These are phyloP conservation scores for Ophiosphaerella narmari DNA, from an alignment of 2,329 filamentous ascomycete genomes.

Conservation along the genomic window DNA sequence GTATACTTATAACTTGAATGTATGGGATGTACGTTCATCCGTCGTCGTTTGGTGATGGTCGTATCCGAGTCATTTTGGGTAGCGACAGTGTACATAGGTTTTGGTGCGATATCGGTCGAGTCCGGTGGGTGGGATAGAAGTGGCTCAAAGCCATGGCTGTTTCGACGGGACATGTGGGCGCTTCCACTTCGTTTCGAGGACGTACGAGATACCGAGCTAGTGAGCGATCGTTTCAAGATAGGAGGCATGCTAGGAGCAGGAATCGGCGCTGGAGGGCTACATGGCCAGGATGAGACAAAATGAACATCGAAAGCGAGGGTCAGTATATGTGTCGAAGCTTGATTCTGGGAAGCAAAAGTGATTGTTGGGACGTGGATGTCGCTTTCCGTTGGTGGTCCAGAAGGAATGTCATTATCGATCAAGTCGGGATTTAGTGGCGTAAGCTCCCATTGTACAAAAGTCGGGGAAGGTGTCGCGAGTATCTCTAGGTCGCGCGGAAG, in stretches of 20 bases:
- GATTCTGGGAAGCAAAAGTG: slow-evolving; percentile 37
- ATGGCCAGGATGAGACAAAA: slow-evolving; percentile 61
- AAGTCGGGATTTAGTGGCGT: slow-evolving; percentile 26
- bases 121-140: slow-evolving; percentile 41
- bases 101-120: slow-evolving; percentile 31
- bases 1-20: slow-evolving; percentile 46
- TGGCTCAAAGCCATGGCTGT: slow-evolving; percentile 43
- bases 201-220: slow-evolving; percentile 32
- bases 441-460: slow-evolving; percentile 36
- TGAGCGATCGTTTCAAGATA: slow-evolving; percentile 28
- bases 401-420: slow-evolving; percentile 26
- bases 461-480: slow-evolving; percentile 19
- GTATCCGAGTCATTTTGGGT: slow-evolving; percentile 16
- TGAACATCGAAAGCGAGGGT: slow-evolving; percentile 56
- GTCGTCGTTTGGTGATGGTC: slow-evolving; percentile 15
- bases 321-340: slow-evolving; percentile 22
- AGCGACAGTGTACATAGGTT: slow-evolving; percentile 26
- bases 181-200: slow-evolving; percentile 39
- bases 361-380: slow-evolving; percentile 37
- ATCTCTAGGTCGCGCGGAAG: slow-evolving; percentile 41
- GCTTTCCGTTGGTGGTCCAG: slow-evolving; percentile 17
- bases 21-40: slow-evolving; percentile 46
- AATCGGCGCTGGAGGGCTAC: slow-evolving; percentile 49
- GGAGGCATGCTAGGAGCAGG: slow-evolving; percentile 25
- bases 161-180: slow-evolving; percentile 30